Evolutionary conservation across 106 monocot species (phyloP).

Genomic region (Dioscorea alata): DNA sequence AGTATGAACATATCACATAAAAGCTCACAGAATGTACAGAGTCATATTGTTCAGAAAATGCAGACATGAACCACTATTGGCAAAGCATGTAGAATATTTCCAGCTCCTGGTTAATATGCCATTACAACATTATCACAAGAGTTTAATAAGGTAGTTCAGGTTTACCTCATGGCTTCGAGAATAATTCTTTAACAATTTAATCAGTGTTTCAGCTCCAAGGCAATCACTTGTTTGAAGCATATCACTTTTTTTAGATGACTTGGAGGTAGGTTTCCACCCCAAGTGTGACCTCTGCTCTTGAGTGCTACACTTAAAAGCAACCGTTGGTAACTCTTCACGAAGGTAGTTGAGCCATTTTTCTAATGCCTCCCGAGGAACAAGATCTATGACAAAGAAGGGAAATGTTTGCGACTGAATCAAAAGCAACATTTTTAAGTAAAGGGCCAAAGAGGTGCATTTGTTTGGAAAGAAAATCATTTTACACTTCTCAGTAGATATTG

Average conservation of each 20-base stretch:
- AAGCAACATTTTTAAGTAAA: too few species aligned
- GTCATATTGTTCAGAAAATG: too few species aligned
- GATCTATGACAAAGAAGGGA: conserved; percentile 38
- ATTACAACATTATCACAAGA: too few species aligned
- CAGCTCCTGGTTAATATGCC: too few species aligned
- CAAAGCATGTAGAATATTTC: too few species aligned
- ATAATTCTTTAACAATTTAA: conserved; percentile 95
- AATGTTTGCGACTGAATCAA: neutral
- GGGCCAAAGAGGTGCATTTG: too few species aligned
- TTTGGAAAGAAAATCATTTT: too few species aligned
- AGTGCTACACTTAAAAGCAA: conserved; percentile 97
- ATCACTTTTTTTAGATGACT: conserved; percentile 49
- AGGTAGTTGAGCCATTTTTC: conserved; percentile 99
- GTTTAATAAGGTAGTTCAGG: too few species aligned
- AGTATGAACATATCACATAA: too few species aligned
- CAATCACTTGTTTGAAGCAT: conserved; percentile 89
- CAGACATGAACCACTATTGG: too few species aligned
- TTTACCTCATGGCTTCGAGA: conserved; percentile 83
- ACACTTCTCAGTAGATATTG: too few species aligned
- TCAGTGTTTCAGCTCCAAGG: conserved; percentile 89
- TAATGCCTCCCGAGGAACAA: conserved; percentile 81
- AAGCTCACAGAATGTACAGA: too few species aligned
- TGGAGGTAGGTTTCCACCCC: conserved; percentile 72
- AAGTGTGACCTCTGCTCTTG: conserved; percentile 89
- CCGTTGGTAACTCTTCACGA: conserved; percentile 82